Evolutionary conservation across 352 stramenopile genomes (phyloP).

Genomic region (Phytophthora gonapodyides): DNA sequence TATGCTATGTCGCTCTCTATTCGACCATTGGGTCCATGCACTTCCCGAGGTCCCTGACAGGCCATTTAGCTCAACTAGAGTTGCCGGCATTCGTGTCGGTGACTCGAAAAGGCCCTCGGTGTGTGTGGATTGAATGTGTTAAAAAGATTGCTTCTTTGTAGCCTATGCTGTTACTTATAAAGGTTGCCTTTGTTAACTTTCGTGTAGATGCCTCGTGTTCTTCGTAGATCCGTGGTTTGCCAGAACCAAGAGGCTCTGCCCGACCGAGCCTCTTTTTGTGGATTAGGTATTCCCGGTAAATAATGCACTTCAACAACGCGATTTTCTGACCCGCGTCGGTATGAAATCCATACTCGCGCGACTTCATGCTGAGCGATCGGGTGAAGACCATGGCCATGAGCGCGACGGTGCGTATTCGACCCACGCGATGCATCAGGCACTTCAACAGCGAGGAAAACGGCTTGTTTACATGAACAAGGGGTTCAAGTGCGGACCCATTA

Average conservation of each 20-base stretch:
- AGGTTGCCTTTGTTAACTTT: too few relatives aligned
- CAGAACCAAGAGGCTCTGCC: conserved; percentile 7
- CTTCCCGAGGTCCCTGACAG: too few relatives aligned
- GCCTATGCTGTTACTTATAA: too few relatives aligned
- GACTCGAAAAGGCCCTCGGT: too few relatives aligned
- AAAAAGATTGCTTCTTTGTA: too few relatives aligned
- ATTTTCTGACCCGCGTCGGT: not conserved
- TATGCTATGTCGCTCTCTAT: too few relatives aligned
- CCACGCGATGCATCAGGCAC: not conserved
- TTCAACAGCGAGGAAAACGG: not conserved
- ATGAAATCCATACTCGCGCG: not conserved
- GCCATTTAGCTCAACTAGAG: too few relatives aligned
- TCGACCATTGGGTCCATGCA: too few relatives aligned
- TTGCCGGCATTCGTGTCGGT: too few relatives aligned
- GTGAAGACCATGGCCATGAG: conserved; percentile 1
- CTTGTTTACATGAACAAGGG: conserved; percentile 7
- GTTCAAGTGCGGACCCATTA: not conserved
- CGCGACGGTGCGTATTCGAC: conserved; percentile 1
- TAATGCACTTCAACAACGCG: conserved; percentile 4
- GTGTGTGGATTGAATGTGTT: too few relatives aligned
- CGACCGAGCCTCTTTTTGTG: conserved; percentile 2
- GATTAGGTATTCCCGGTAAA: conserved; percentile 5
- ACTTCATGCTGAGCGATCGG: not conserved
- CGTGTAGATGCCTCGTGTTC: too few relatives aligned
- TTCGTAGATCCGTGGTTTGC: conserved; percentile 7